A percentile compares a stretch with the other conserved stretches of the same genome.
These are phyloP conservation scores for Daldinia caldariorum DNA, from an alignment of 495 filamentous ascomycete genomes.

Conservation along the genomic window DNA sequence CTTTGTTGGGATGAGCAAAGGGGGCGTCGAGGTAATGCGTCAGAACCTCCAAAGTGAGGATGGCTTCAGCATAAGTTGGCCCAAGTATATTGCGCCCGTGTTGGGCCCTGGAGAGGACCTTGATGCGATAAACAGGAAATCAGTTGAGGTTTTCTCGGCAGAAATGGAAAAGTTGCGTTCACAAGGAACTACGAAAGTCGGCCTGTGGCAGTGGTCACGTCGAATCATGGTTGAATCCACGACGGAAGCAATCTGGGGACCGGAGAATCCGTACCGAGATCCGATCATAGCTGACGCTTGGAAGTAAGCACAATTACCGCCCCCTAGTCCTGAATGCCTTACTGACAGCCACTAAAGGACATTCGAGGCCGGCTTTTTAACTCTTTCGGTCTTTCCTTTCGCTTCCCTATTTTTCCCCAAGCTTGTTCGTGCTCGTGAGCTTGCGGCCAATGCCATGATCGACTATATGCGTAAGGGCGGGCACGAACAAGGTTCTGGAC, in stretches of 20 bases:
- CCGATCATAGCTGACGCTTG: neutral
- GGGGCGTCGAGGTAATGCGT: neutral
- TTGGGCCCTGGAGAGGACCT: neutral
- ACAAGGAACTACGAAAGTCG: neutral
- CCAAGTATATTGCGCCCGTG: neutral
- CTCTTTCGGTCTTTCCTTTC: constrained; percentile 4
- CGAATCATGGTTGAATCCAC: neutral
- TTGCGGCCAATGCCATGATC: neutral
- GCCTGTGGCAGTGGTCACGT: neutral
- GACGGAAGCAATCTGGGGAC: neutral
- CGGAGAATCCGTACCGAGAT: constrained; percentile 9
- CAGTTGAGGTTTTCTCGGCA: neutral
- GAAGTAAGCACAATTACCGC: neutral
- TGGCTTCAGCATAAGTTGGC: neutral
- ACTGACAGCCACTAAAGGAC: neutral
- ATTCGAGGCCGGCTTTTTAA: constrained; percentile 9
- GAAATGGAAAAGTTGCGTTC: neutral
- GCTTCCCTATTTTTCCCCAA: neutral
- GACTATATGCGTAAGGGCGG: constrained; percentile 25
- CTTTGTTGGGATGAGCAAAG: neutral
- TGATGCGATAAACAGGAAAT: neutral
- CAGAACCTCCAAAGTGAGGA: neutral
- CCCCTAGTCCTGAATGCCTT: neutral
- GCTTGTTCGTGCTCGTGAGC: neutral
- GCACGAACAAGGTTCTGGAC: constrained; percentile 30